These are phyloP conservation scores for Nepenthes mirabilis DNA, from an alignment of 148 eudicot genomes.

Conservation along the genomic window DNA sequence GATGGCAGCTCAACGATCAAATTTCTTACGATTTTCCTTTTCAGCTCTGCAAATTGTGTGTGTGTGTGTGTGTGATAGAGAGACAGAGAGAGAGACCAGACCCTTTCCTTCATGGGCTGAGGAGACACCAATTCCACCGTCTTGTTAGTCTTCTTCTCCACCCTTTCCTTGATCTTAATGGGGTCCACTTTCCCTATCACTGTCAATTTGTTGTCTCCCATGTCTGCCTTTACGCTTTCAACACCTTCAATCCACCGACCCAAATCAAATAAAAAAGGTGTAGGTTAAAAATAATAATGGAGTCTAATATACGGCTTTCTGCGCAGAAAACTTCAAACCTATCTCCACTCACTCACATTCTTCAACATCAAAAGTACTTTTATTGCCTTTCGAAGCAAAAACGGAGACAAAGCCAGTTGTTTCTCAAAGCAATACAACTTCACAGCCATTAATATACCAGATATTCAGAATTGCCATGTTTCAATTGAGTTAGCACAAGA, in stretches of 20 bases:
- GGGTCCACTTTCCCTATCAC: slow-evolving; percentile 16
- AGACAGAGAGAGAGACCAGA: slow-evolving; percentile 1
- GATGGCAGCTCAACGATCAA: neutral
- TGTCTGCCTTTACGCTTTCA: slow-evolving; percentile 9
- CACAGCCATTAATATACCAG: no score
- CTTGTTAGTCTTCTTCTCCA: slow-evolving; percentile 9
- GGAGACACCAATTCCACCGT: slow-evolving; percentile 13
- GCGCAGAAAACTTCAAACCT: no score
- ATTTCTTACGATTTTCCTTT: neutral
- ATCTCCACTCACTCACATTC: no score
- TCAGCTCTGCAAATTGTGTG: no score
- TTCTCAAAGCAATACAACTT: no score
- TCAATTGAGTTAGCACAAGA: no score
- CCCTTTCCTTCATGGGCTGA: slow-evolving; percentile 24
- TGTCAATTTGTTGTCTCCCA: neutral
- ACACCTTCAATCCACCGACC: slow-evolving; percentile 16
- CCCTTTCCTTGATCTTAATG: slow-evolving; percentile 5
- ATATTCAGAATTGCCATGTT: no score
- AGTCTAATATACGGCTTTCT: neutral
- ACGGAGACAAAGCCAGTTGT: no score
- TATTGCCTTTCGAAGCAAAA: no score
- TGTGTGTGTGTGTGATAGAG: neutral
- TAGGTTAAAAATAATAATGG: neutral
- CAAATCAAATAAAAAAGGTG: neutral
- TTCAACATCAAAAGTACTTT: no score